phyloP scores from a whole-genome alignment of 495 filamentous ascomycete genomes.

The Talaromyces thailandensis region DNA sequence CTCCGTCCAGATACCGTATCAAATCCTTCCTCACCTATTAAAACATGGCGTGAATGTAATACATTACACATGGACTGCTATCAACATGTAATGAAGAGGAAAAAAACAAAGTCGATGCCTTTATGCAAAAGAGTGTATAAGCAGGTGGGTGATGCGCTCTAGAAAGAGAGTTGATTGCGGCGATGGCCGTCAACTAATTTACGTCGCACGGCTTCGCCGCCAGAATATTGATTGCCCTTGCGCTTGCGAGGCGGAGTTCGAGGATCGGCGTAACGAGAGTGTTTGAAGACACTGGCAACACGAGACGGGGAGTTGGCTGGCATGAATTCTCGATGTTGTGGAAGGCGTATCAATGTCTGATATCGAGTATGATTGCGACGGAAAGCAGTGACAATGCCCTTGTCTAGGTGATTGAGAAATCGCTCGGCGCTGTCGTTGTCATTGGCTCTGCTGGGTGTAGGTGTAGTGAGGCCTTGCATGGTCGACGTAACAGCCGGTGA shows the following conservation, averaged over 20 bases:
- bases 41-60: not conserved
- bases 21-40: not conserved
- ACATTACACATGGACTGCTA: not conserved
- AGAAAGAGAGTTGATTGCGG: constrained; percentile 31
- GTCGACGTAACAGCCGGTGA: constrained; percentile 28
- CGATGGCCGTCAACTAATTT: constrained; percentile 40
- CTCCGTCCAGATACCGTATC: not conserved
- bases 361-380: constrained; percentile 69
- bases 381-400: constrained; percentile 66
- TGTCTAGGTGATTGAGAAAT: constrained; percentile 61
- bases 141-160: constrained; percentile 1
- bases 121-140: not conserved
- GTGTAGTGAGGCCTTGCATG: constrained; percentile 30
- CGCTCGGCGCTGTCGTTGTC: constrained; percentile 44
- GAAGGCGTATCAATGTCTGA: constrained; percentile 56
- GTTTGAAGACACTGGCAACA: constrained; percentile 38
- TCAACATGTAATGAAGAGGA: not conserved
- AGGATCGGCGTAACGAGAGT: constrained; percentile 33
- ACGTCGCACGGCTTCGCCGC: constrained; percentile 37
- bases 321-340: constrained; percentile 43
- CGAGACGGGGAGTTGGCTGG: constrained; percentile 37
- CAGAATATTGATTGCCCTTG: constrained; percentile 26
- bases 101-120: not conserved
- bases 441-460: constrained; percentile 41
- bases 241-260: constrained; percentile 36